Evolutionary conservation across 1,139 yeast genomes (phyloP).

Genomic region (Geotrichum candidum): DNA sequence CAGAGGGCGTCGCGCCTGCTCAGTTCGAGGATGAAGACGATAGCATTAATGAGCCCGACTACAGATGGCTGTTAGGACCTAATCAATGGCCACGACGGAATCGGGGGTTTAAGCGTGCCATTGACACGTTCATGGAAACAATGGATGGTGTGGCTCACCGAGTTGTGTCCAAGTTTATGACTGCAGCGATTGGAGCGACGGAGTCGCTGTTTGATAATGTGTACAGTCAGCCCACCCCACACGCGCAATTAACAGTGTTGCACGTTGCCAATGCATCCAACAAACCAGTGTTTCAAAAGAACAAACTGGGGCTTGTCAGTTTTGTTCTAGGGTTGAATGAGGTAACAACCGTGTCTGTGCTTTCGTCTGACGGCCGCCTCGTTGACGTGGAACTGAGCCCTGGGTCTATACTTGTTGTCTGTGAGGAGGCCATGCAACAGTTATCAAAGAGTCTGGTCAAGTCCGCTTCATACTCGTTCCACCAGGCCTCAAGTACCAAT

Average conservation of each 20-base stretch:
- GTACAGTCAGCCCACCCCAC: background rate
- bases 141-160: constrained; percentile 4
- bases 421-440: constrained; percentile 5
- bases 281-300: background rate
- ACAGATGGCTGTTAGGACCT: constrained; percentile 12
- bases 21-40: constrained; percentile 6
- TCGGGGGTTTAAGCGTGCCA: constrained; percentile 8
- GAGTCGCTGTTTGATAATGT: constrained; percentile 3
- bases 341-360: background rate
- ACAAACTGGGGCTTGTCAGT: constrained; percentile 8
- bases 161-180: constrained; percentile 1
- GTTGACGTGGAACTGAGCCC: background rate
- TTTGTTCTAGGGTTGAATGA: background rate
- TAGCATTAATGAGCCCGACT: constrained; percentile 2
- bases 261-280: background rate
- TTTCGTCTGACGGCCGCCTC: constrained; percentile 7
- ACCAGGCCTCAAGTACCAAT: background rate
- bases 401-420: constrained; percentile 4
- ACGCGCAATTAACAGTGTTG: background rate
- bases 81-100: constrained; percentile 12
- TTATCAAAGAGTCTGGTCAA: constrained; percentile 2
- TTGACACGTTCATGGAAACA: background rate
- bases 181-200: constrained; percentile 10
- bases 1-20: constrained; percentile 3
- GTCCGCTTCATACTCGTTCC: constrained; percentile 7